phyloP scores from a whole-genome alignment of 164 flowering plant species.

The Saururus chinensis region DNA sequence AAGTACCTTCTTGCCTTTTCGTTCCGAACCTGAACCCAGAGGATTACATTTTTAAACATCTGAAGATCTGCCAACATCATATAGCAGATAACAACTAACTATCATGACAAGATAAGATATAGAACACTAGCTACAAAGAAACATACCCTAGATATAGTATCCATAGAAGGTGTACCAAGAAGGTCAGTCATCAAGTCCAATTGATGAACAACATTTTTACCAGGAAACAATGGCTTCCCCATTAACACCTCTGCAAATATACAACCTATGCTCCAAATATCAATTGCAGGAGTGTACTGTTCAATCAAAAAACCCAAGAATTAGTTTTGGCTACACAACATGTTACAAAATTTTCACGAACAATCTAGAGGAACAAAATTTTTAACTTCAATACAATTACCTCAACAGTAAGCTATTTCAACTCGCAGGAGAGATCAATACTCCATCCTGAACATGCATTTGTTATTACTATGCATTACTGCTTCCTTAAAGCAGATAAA shows the following conservation, averaged over 20 bases:
- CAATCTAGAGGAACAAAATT: neutral
- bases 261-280: slow-evolving; percentile 98
- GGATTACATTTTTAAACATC: neutral
- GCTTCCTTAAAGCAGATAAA: neutral
- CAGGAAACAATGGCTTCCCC: slow-evolving; percentile 92
- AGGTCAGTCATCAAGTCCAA: slow-evolving; percentile 93
- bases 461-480: neutral
- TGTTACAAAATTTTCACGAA: neutral
- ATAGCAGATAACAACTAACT: neutral
- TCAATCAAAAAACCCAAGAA: slow-evolving; percentile 1
- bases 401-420: neutral
- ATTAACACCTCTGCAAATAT: slow-evolving; percentile 90
- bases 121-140: no score
- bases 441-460: slow-evolving; percentile 22
- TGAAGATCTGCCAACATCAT: neutral
- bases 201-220: slow-evolving; percentile 96
- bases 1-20: slow-evolving; percentile 89
- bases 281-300: slow-evolving; percentile 97
- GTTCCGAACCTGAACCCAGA: slow-evolving; percentile 58
- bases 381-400: neutral
- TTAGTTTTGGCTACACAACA: neutral
- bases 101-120: neutral
- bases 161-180: slow-evolving; percentile 88
- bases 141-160: slow-evolving; percentile 74
- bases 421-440: slow-evolving; percentile 5